phyloP scores from a whole-genome alignment of 2,329 filamentous ascomycete species.

The Colletotrichum nymphaeae region DNA sequence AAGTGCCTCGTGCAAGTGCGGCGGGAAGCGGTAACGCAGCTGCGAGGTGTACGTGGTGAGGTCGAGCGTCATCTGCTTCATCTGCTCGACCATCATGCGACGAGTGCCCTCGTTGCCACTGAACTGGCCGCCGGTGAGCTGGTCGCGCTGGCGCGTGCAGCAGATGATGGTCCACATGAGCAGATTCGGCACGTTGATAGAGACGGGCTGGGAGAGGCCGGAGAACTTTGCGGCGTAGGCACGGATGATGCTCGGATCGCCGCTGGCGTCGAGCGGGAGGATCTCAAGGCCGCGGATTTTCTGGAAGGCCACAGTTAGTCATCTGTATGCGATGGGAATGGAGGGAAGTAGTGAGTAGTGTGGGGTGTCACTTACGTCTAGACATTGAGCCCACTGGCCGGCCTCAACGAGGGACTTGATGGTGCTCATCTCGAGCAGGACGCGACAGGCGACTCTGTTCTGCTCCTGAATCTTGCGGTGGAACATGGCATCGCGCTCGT shows the following conservation, averaged over 20 bases:
- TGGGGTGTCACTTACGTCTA: constrained; percentile 63
- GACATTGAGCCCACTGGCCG: constrained; percentile 66
- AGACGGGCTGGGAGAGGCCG: constrained; percentile 80
- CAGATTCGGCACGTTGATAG: constrained; percentile 89
- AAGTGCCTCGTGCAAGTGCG: constrained; percentile 87
- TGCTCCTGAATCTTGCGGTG: constrained; percentile 66
- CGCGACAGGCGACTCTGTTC: constrained; percentile 66
- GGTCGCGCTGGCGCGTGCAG: constrained; percentile 82
- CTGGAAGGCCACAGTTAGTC: constrained; percentile 52
- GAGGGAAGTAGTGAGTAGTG: not conserved
- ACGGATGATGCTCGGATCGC: constrained; percentile 84
- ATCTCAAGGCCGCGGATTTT: constrained; percentile 81
- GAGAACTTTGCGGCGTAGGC: constrained; percentile 84
- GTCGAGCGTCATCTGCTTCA: constrained; percentile 87
- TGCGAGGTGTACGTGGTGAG: constrained; percentile 94
- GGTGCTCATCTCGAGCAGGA: constrained; percentile 70
- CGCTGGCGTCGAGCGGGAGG: constrained; percentile 80
- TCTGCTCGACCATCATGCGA: constrained; percentile 73
- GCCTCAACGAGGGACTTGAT: constrained; percentile 68
- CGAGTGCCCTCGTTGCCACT: constrained; percentile 77
- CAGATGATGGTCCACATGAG: constrained; percentile 94
- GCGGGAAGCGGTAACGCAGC: constrained; percentile 89
- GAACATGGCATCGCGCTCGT: constrained; percentile 71
- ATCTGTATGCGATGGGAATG: not conserved
- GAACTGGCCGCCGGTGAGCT: constrained; percentile 77